Evolutionary conservation across 2,329 filamentous ascomycete species (phyloP).

Genomic region (Aspergillus ochraceus): DNA sequence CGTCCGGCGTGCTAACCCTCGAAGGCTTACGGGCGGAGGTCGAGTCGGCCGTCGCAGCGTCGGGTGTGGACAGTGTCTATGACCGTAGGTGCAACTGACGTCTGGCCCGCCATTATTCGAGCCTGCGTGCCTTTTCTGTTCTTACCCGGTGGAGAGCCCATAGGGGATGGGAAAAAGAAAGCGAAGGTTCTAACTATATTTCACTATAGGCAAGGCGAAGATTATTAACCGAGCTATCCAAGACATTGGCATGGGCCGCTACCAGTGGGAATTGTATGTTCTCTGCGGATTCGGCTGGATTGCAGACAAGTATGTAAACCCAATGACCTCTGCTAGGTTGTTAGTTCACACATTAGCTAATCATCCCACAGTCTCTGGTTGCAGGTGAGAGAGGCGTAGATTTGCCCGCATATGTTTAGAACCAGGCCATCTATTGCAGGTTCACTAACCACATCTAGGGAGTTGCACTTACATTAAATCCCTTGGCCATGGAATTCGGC

Average conservation of each 20-base stretch:
- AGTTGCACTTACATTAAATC: conserved; percentile 73
- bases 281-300: conserved; percentile 85
- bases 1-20: conserved; percentile 58
- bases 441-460: conserved; percentile 50
- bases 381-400: conserved; percentile 48
- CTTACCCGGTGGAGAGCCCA: not conserved
- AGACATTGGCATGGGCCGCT: conserved; percentile 85
- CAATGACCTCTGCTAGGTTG: conserved; percentile 17
- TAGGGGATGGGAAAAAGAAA: not conserved
- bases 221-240: conserved; percentile 83
- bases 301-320: conserved; percentile 68
- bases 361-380: conserved; percentile 63
- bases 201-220: conserved; percentile 64
- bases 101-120: not conserved
- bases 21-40: conserved; percentile 70
- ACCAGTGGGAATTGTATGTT: conserved; percentile 81
- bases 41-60: conserved; percentile 56
- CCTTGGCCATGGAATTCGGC: conserved; percentile 70
- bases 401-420: not conserved
- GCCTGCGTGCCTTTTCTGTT: not conserved
- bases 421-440: too few relatives aligned
- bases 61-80: conserved; percentile 65
- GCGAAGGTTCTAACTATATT: conserved; percentile 23
- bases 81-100: conserved; percentile 61
- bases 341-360: conserved; percentile 10